Evolutionary conservation across 495 filamentous ascomycete genomes (phyloP), one percentile per base, ranked within the genome.

Genomic region (Sporormia fimetaria): DNA sequence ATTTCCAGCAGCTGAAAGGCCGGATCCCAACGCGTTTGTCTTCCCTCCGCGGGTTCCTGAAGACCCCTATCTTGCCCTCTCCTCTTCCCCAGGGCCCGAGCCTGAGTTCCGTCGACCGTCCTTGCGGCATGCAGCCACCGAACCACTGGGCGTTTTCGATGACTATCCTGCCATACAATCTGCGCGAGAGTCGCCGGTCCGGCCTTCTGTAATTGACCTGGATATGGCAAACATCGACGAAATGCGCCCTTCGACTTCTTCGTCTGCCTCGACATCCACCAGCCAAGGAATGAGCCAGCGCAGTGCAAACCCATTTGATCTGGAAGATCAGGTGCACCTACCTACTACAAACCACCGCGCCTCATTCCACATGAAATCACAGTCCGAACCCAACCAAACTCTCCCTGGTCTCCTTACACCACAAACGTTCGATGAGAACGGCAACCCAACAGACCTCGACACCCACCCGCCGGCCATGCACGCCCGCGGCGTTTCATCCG

Each of bases 261-360:
- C 42, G 32, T 64, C 62, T 9, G 36, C 52, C 4, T 47, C 54
- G 21, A 52, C 51, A 10, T 57, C 61, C 2, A 43, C 29, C 31
- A 54, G 40, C 6, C 47, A 48, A 8, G 44, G 52, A 29, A 57
- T 58, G 1, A 58, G 61, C 24, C 42, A 49, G 21, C 50, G 51
- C 10, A 55, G 53, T 20, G 58, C 57, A 22, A 57, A 65, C 35
- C 62, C 62, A 0, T 65, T 65, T 43, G 57, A 65, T 42, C 56
- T 63, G 29, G 62, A 65, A 38, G 51, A 55, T 32, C 51, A 55
- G 37, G 47, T 55, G 15, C 37, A 51, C n/a, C 47, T 51, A 11
- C 44, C 51, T 11, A 34, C 46, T 12, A 47, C 32, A 17, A 55
- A 51, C 42, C 47, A 55, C 32, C 47, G 51, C 3, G 42, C 43